phyloP scores from a whole-genome alignment of 2,329 filamentous ascomycete species.

The Hymenoscyphus infarciens region DNA sequence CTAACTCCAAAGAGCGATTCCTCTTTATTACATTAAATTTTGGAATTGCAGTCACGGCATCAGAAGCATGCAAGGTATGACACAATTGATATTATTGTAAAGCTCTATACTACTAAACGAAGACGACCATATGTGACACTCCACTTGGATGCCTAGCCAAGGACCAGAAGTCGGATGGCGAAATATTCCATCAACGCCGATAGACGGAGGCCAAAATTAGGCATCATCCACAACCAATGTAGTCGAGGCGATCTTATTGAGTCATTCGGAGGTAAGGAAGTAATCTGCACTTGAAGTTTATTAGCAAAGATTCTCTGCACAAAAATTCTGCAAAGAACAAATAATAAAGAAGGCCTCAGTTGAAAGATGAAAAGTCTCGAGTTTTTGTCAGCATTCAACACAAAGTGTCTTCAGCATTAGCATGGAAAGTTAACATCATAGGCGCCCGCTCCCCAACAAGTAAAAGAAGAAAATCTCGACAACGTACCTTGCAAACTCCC shows the following conservation, averaged over 20 bases:
- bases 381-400: slow-evolving; percentile 59
- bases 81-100: no score
- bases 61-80: no score
- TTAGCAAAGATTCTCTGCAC: not conserved
- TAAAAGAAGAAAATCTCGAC: slow-evolving; percentile 9
- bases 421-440: slow-evolving; percentile 76
- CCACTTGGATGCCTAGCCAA: not conserved
- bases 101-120: no score
- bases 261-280: no score
- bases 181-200: not conserved
- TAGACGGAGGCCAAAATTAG: not conserved
- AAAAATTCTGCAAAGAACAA: not conserved
- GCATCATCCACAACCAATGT: not conserved
- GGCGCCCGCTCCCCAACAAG: slow-evolving; percentile 28
- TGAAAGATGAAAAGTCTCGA: slow-evolving; percentile 82
- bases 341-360: slow-evolving; percentile 51
- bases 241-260: not conserved
- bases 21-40: no score
- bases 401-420: slow-evolving; percentile 63
- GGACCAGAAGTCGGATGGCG: not conserved
- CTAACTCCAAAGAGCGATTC: no score
- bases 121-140: not conserved
- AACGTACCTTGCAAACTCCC: slow-evolving; percentile 10
- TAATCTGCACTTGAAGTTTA: not conserved
- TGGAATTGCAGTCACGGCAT: no score